Evolutionary conservation across 345 rosid species (phyloP).

Genomic region (Heritiera fomes): DNA sequence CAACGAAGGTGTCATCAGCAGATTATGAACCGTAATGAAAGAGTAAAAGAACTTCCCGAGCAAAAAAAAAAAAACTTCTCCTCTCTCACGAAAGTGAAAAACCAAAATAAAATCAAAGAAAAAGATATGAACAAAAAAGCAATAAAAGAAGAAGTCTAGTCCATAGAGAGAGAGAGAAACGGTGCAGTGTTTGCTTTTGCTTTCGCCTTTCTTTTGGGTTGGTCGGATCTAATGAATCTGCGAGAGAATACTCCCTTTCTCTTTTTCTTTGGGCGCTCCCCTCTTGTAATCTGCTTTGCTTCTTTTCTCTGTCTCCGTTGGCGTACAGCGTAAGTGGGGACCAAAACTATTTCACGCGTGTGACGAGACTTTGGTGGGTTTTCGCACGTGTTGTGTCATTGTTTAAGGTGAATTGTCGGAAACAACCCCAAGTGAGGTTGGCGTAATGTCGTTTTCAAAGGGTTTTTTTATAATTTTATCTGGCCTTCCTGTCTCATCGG

Average conservation of each 20-base stretch:
- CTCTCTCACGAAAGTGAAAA: conserved; percentile 2
- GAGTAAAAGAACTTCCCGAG: background rate
- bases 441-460: conserved; percentile 6
- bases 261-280: conserved; percentile 1
- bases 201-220: conserved; percentile 18
- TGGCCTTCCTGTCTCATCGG: background rate
- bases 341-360: conserved; percentile 18
- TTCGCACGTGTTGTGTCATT: conserved; percentile 16
- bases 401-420: conserved; percentile 1
- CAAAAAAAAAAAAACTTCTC: background rate
- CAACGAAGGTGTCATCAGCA: background rate
- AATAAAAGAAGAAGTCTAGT: background rate
- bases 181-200: conserved; percentile 7
- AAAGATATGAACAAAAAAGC: conserved; percentile 25
- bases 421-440: background rate
- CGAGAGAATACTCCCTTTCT: conserved; percentile 25
- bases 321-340: conserved; percentile 4
- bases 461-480: background rate
- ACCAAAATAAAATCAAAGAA: background rate
- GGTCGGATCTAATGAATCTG: conserved; percentile 46
- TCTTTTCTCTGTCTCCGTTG: conserved; percentile 6
- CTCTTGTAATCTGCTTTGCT: background rate
- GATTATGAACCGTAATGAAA: background rate
- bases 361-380: conserved; percentile 16
- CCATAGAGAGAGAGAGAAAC: background rate